Evolutionary conservation across 2,329 filamentous ascomycete genomes (phyloP).

Genomic region (Neoarthrinium moseri): DNA sequence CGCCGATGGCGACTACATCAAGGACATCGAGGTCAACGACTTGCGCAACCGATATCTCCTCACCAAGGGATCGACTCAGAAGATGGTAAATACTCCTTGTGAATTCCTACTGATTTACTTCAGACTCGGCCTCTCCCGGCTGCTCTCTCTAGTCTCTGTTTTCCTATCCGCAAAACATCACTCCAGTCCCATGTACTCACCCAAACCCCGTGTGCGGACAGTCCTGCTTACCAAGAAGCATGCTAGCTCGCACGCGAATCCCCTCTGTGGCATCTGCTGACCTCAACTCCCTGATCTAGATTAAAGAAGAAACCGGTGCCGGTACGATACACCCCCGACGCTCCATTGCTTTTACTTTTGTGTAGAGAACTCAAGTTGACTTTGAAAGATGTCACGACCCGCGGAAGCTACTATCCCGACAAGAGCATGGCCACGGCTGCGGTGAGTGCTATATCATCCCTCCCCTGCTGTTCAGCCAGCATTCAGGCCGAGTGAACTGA

Average conservation of each 20-base stretch:
- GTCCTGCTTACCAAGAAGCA: constrained; percentile 69
- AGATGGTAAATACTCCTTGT: constrained; percentile 93
- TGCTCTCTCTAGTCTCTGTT: constrained; percentile 27
- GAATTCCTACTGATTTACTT: constrained; percentile 63
- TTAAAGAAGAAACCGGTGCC: constrained; percentile 99
- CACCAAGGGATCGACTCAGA: constrained; percentile 95
- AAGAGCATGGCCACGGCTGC: constrained; percentile 94
- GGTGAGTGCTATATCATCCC: constrained; percentile 53
- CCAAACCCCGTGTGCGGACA: constrained; percentile 59
- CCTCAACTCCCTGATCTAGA: constrained; percentile 89
- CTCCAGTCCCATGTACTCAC: too few relatives aligned
- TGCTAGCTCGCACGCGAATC: constrained; percentile 60
- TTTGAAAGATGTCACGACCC: constrained; percentile 93
- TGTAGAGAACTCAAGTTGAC: constrained; percentile 58
- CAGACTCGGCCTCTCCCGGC: constrained; percentile 27
- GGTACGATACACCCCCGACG: constrained; percentile 75
- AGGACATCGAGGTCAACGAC: constrained; percentile 98
- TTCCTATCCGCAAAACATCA: constrained; percentile 23
- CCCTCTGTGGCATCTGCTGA: constrained; percentile 91
- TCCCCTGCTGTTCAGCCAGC: too few relatives aligned
- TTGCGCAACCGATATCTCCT: constrained; percentile 93
- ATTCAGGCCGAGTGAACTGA: constrained; percentile 11
- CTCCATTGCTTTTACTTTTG: constrained; percentile 39
- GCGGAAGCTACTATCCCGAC: constrained; percentile 94
- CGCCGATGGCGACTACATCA: constrained; percentile 95